Percentiles rank a stretch among this genome's conserved stretches.
These are phyloP conservation scores for Setaria italica DNA, from an alignment of 202 grass and related monocot species.

Conservation along the genomic window DNA sequence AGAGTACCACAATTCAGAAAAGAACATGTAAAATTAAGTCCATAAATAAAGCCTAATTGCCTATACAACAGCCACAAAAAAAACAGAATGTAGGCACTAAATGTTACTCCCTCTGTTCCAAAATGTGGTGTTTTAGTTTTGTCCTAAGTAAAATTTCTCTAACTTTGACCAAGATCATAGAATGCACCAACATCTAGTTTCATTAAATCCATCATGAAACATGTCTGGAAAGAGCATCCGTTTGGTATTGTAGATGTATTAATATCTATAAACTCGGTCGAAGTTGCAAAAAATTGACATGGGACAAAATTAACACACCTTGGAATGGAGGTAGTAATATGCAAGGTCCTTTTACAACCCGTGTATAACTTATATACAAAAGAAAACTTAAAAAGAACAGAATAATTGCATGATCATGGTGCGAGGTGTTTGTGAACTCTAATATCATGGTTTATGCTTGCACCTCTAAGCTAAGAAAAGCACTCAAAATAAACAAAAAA, in stretches of 20 bases:
- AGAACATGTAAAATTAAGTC: neutral
- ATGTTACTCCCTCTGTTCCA: neutral
- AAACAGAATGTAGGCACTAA: neutral
- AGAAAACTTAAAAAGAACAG: neutral
- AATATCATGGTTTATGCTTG: neutral
- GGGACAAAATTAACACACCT: no score
- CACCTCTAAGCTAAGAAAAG: neutral
- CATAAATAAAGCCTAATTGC: neutral
- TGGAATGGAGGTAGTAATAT: neutral
- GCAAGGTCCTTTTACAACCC: slow-evolving; percentile 6
- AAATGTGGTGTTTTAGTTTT: no score
- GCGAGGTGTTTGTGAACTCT: slow-evolving; percentile 3
- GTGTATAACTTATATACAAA: slow-evolving; percentile 1
- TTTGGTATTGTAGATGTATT: no score
- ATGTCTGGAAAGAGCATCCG: no score
- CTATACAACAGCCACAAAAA: slow-evolving; percentile 1
- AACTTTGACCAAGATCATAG: no score
- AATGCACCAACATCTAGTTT: no score
- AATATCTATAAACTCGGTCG: no score
- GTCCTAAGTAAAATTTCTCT: no score
- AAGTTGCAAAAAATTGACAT: no score
- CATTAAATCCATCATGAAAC: no score
- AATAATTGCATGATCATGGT: neutral
- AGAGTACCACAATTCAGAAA: neutral
- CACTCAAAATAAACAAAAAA: neutral